A percentile compares a stretch with the other conserved stretches of the same genome.
phyloP scores from a whole-genome alignment of 2,329 filamentous ascomycete genomes.

The Neocatenulostroma microsporum region DNA sequence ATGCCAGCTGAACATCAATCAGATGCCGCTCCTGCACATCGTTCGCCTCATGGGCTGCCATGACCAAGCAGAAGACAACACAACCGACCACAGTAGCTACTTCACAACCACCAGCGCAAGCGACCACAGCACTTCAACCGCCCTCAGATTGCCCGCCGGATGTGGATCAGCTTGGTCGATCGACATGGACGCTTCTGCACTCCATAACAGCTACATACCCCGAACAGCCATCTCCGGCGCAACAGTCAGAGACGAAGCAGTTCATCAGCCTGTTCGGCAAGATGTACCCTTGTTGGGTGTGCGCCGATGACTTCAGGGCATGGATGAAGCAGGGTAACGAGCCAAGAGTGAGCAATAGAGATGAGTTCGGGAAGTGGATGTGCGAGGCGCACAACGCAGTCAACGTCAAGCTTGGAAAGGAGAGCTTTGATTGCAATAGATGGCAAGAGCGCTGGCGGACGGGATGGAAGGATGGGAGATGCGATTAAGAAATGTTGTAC shows the following conservation, averaged over 20 bases:
- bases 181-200: conserved; percentile 90
- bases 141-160: conserved; percentile 77
- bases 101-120: conserved; percentile 30
- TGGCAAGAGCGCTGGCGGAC: conserved; percentile 96
- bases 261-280: conserved; percentile 78
- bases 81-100: conserved; percentile 23
- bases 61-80: conserved; percentile 29
- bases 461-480: conserved; percentile 68
- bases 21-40: conserved; percentile 68
- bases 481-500: conserved; percentile 40
- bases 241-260: conserved; percentile 67
- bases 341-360: conserved; percentile 51
- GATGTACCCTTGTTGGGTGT: conserved; percentile 92
- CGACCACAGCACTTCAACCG: conserved; percentile 24
- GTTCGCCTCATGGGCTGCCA: conserved; percentile 51
- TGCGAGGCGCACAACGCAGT: conserved; percentile 83
- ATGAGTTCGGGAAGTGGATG: conserved; percentile 73
- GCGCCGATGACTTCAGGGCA: conserved; percentile 79
- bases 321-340: conserved; percentile 67
- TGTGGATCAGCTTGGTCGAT: conserved; percentile 76
- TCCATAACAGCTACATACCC: conserved; percentile 86
- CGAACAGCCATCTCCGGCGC: conserved; percentile 52
- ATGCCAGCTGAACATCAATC: neutral
- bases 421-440: conserved; percentile 74
- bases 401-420: conserved; percentile 84